Base-by-base conservation (phyloP, 2,329 filamentous ascomycete species). In the Botryotinia globosa region DNA sequence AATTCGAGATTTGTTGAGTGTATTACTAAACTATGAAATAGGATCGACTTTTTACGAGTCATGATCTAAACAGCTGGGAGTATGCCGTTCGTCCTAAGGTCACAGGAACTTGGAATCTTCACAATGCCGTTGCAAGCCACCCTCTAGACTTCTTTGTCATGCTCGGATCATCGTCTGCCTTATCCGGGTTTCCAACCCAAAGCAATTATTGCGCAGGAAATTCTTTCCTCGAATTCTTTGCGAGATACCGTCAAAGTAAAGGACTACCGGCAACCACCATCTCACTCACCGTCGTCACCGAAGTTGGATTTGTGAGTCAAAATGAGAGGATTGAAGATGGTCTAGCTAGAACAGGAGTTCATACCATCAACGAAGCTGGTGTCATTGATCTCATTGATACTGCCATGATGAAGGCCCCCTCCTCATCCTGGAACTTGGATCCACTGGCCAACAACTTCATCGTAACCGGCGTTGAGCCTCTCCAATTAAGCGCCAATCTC, bases 141-240 rank as follows among this genome's bases (percentile, higher is more conserved):
- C 20, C 77, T 9, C 74, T 83, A 4, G 82, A 83, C 74, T 82
- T 83, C 75, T 83, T 83, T 73, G 72, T 82, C 58, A 75, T 82
- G 73, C 78, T 69, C 74, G 80, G 72, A 63, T 80, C 74, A 59
- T 72, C 80, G 5, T 77, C 78, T 0, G 81, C 79, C 0, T 77
- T 74, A 7, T 72, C 82, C 0, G 82, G 81, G 0, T 78, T 73
- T 0, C 74, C 80, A 1, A 80, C 77, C 0, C 82, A 84, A 67
- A 75, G 73, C 39, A 82, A 82, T 58, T 84, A 84, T 64, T 79
- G 77, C n/a, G 79, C 82, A 0, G 80, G 78, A 4, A 84, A 84
- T 72, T 76, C 74, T 14, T 83, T 80, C 74, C 78, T 83, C 1
- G 82, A 84, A 66, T 75, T 77, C 1, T 79, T 83, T 45, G 77